Conservation (phyloP, 257 asterid genomes). For the Solanum gandarillasii region DNA sequence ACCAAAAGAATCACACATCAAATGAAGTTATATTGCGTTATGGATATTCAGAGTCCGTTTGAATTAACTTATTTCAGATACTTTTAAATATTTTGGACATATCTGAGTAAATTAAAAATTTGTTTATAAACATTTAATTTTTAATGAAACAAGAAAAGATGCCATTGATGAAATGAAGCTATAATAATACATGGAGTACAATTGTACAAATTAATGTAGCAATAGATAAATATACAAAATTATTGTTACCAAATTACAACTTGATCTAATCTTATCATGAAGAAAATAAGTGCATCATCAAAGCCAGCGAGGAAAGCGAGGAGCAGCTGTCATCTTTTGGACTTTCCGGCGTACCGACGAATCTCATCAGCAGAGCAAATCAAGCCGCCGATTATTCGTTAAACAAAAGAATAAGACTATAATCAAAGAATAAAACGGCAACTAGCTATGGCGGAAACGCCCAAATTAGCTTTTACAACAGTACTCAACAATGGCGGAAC, state of each 20-base stretch:
- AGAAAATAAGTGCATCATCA: background rate
- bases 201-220: background rate
- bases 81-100: no score
- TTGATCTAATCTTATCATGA: background rate
- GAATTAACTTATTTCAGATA: no score
- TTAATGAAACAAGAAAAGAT: background rate
- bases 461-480: background rate
- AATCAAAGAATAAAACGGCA: background rate
- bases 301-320: background rate
- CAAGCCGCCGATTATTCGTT: background rate
- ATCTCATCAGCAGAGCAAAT: background rate
- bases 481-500: background rate
- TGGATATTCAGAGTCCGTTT: background rate
- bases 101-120: no score
- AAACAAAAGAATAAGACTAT: background rate
- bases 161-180: background rate
- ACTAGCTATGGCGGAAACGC: background rate
- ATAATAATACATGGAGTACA: background rate
- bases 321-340: background rate
- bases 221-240: background rate
- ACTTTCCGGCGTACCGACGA: background rate
- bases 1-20: no score
- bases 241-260: background rate
- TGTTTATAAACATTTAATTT: no score
- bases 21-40: no score